Percentiles rank a stretch among this genome's conserved stretches.
phyloP scores from a whole-genome alignment of 352 stramenopile species.

The Pythium aphanidermatum region DNA sequence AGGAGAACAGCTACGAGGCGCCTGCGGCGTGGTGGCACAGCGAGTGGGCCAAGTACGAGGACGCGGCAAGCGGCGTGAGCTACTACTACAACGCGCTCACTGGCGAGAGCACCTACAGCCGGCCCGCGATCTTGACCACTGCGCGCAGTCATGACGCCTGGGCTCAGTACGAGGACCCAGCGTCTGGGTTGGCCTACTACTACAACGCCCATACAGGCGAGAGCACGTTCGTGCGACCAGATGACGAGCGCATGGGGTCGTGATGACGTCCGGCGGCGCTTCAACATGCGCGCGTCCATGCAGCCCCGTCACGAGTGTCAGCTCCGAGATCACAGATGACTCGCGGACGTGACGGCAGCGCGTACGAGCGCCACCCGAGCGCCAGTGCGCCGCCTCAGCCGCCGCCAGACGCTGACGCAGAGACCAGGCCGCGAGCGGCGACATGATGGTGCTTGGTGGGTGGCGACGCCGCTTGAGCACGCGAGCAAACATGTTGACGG shows the following conservation, averaged over 20 bases:
- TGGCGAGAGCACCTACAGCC: conserved; percentile 16
- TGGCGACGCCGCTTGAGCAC: neutral
- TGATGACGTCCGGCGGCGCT: conserved; percentile 9
- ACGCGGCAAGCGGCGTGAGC: no score
- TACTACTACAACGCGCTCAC: conserved; percentile 64
- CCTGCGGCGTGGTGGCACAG: conserved; percentile 10
- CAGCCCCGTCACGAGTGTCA: no score
- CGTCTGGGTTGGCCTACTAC: conserved; percentile 61
- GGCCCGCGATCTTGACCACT: conserved; percentile 20
- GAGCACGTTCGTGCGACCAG: conserved; percentile 55
- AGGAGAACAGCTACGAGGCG: conserved; percentile 41
- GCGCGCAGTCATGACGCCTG: conserved; percentile 17
- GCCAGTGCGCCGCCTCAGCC: conserved; percentile 16
- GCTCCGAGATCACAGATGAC: no score
- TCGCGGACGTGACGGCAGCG: no score
- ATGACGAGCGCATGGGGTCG: no score
- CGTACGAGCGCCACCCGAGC: conserved; percentile 7
- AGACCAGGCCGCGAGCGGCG: neutral
- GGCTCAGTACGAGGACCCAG: conserved; percentile 43
- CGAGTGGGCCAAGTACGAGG: conserved; percentile 27
- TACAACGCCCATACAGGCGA: conserved; percentile 71
- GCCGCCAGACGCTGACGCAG: no score
- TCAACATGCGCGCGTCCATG: no score
- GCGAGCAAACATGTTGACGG: conserved; percentile 9
- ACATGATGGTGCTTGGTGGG: neutral